These are phyloP conservation scores for Sporisorium reilianum DNA, from an alignment of 1,284 basidiomycete species.

Conservation along the genomic window DNA sequence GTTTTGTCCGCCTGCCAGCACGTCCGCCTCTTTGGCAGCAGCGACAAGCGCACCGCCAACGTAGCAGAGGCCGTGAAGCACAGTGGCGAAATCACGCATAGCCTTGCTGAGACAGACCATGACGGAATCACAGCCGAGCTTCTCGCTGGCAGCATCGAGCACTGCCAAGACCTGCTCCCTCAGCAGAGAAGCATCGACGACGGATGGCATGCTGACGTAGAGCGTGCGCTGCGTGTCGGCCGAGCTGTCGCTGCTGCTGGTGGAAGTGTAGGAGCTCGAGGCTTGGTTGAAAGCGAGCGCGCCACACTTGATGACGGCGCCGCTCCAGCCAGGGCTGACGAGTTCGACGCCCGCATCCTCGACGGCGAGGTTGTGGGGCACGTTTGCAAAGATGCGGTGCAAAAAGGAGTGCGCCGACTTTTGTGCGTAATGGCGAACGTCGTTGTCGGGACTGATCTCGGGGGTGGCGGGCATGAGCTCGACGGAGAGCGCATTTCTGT, in stretches of 20 bases:
- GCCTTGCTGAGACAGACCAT: conserved; percentile 55
- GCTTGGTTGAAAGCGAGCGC: conserved; percentile 1
- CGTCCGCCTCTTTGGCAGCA: conserved; percentile 13
- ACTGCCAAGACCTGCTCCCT: conserved; percentile 60
- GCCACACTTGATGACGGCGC: conserved; percentile 55
- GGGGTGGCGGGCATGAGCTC: conserved; percentile 60
- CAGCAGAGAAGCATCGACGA: conserved; percentile 44
- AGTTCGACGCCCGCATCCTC: conserved; percentile 63
- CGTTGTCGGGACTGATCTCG: conserved; percentile 60
- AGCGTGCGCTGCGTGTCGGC: conserved; percentile 52
- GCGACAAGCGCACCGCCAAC: conserved; percentile 60
- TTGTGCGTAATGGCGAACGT: conserved; percentile 52
- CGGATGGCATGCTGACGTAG: conserved; percentile 60
- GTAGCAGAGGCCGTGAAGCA: conserved; percentile 63
- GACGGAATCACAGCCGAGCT: conserved; percentile 52
- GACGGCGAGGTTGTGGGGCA: conserved; percentile 26
- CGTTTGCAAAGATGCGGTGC: conserved; percentile 50
- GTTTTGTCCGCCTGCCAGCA: conserved; percentile 5
- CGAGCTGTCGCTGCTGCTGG: conserved; percentile 32
- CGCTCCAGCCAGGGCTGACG: conserved; percentile 59
- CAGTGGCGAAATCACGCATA: conserved; percentile 49
- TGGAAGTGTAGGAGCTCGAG: conserved; percentile 26
- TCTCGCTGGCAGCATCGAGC: conserved; percentile 61
- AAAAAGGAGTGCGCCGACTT: conserved; percentile 56
- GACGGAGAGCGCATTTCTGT: conserved; percentile 15